Evolutionary conservation across 768 basidiomycete genomes (phyloP).

Genomic region (Lactifluus hygrophoroides): DNA sequence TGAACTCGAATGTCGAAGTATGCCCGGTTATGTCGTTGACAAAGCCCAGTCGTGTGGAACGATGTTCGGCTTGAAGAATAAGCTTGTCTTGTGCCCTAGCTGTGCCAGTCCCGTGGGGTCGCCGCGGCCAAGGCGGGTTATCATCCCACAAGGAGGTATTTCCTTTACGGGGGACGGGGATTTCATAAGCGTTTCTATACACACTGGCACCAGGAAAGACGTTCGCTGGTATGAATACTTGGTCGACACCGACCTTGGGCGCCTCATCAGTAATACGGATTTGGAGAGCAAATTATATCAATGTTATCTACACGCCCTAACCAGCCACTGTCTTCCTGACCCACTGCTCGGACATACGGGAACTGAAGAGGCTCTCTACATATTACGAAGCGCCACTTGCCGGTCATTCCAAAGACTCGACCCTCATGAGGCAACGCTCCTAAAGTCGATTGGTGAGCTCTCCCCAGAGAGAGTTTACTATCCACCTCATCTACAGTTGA

Average conservation of each 20-base stretch:
- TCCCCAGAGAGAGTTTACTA: conserved; percentile 4
- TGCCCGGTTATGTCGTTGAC: conserved; percentile 38
- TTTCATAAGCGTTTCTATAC: conserved; percentile 1
- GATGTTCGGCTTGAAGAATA: conserved; percentile 35
- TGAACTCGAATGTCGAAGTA: conserved; percentile 33
- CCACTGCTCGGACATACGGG: conserved; percentile 38
- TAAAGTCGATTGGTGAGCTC: background rate
- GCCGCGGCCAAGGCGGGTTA: background rate
- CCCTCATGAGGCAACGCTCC: background rate
- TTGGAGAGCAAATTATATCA: conserved; percentile 29
- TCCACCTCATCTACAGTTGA: background rate
- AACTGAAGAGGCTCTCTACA: conserved; percentile 35
- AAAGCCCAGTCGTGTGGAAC: conserved; percentile 34
- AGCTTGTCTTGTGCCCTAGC: conserved; percentile 17
- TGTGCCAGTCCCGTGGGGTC: background rate
- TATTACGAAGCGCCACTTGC: conserved; percentile 31
- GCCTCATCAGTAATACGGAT: conserved; percentile 24
- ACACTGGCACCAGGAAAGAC: background rate
- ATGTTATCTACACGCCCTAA: conserved; percentile 40
- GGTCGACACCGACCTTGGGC: conserved; percentile 27
- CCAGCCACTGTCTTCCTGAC: conserved; percentile 35
- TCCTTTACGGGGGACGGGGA: background rate
- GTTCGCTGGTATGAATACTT: conserved; percentile 26
- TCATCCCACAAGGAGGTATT: conserved; percentile 5
- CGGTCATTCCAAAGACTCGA: conserved; percentile 34